Evolutionary conservation across 345 rosid genomes (phyloP).

Genomic region (Salix viminalis): DNA sequence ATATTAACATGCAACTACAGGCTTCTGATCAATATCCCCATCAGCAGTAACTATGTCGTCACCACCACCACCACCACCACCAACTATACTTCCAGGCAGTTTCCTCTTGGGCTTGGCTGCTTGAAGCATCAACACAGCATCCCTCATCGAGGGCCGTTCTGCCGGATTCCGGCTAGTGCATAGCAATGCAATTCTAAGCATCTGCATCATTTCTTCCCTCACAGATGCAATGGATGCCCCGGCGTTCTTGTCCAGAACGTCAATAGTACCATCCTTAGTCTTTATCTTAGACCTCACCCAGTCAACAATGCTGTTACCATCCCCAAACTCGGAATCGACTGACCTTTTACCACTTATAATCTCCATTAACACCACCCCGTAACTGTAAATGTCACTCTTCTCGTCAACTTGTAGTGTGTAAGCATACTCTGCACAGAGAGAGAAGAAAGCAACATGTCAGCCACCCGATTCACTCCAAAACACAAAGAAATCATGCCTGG

Average conservation of each 20-base stretch:
- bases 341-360: slow-evolving; percentile 73
- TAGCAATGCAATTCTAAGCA: slow-evolving; percentile 72
- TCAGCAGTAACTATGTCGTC: slow-evolving; percentile 15
- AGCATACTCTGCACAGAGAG: slow-evolving; percentile 61
- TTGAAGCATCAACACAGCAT: slow-evolving; percentile 84
- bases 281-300: slow-evolving; percentile 83
- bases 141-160: slow-evolving; percentile 96
- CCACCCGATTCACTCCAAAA: neutral
- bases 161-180: slow-evolving; percentile 80
- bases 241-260: slow-evolving; percentile 62
- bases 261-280: slow-evolving; percentile 52
- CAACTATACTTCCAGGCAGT: slow-evolving; percentile 27
- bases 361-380: slow-evolving; percentile 85
- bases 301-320: slow-evolving; percentile 90
- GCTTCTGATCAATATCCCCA: slow-evolving; percentile 36
- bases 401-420: slow-evolving; percentile 92
- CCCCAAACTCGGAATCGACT: slow-evolving; percentile 84
- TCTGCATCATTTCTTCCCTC: slow-evolving; percentile 87
- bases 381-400: slow-evolving; percentile 95
- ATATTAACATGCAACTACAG: slow-evolving; percentile 50
- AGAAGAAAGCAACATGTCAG: neutral
- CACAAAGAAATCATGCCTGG: neutral
- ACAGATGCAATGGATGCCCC: slow-evolving; percentile 66
- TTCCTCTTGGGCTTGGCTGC: slow-evolving; percentile 93
- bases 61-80: neutral